A percentile compares a stretch with the other conserved stretches of the same genome.
Evolutionary conservation across 257 asterid genomes (phyloP).

Genomic region (Nicotiana otophora): DNA sequence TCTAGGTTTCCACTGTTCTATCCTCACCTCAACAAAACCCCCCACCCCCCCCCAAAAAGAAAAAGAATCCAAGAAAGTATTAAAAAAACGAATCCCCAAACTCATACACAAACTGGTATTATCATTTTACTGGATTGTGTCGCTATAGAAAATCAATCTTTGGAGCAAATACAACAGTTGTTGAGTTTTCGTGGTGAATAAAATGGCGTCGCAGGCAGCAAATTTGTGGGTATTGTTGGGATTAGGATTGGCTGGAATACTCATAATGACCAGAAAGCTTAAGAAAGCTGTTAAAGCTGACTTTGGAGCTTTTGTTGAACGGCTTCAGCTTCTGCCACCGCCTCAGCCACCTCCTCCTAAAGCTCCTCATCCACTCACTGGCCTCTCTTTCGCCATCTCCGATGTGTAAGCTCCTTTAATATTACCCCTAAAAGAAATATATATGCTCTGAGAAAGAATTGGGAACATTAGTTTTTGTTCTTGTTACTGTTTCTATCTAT

Average conservation of each 20-base stretch:
- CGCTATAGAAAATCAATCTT: neutral
- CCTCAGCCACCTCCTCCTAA: slow-evolving; percentile 99
- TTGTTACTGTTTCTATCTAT: neutral
- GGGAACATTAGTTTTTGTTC: neutral
- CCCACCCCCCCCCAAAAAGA: neutral
- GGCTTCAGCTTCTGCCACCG: slow-evolving; percentile 91
- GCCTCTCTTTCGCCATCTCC: slow-evolving; percentile 77
- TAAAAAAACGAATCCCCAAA: neutral
- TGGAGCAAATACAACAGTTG: neutral
- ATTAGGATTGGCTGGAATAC: slow-evolving; percentile 88
- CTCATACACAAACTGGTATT: neutral
- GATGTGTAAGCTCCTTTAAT: slow-evolving; percentile 61
- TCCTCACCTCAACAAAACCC: neutral
- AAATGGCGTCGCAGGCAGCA: slow-evolving; percentile 67
- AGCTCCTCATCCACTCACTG: slow-evolving; percentile 91
- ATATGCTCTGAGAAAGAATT: neutral
- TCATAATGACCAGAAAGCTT: slow-evolving; percentile 74
- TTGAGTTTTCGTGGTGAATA: neutral
- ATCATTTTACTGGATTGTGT: neutral
- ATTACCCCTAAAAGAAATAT: neutral
- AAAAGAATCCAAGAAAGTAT: neutral
- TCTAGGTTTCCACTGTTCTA: slow-evolving; percentile 22
- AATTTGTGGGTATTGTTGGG: slow-evolving; percentile 93
- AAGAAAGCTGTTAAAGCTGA: slow-evolving; percentile 72
- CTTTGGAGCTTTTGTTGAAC: slow-evolving; percentile 84